These are phyloP conservation scores for Fusarium bactridioides DNA, from an alignment of 2,329 filamentous ascomycete species.

Conservation along the genomic window DNA sequence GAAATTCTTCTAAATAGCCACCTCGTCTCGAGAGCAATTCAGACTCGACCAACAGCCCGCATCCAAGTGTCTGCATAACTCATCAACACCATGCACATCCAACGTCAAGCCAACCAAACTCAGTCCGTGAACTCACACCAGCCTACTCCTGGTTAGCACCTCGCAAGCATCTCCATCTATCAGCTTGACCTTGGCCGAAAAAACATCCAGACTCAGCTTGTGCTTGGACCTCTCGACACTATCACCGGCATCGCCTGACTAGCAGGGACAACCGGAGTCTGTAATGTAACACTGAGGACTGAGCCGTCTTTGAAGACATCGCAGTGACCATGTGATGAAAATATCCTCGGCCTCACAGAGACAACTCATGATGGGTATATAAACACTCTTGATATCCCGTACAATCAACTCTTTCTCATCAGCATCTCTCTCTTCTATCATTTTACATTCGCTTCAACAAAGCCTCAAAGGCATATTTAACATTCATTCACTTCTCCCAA, in stretches of 20 bases:
- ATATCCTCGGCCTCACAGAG: not conserved
- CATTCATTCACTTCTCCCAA: conserved; percentile 5
- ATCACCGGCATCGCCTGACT: conserved; percentile 4
- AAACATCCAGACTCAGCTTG: conserved; percentile 5
- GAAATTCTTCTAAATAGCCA: not conserved
- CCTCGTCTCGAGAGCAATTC: not conserved
- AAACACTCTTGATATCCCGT: conserved; percentile 11
- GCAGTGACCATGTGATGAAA: not conserved
- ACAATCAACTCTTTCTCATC: conserved; percentile 13
- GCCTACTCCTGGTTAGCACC: conserved; percentile 14
- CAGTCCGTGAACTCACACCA: conserved; percentile 5
- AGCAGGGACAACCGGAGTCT: not conserved
- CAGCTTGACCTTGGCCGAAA: not conserved
- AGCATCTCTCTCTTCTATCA: conserved; percentile 9
- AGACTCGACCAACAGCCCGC: not conserved
- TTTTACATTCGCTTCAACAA: conserved; percentile 30
- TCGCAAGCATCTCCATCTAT: not conserved
- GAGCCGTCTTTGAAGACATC: not conserved
- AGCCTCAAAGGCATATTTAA: conserved; percentile 7
- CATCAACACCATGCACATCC: not conserved
- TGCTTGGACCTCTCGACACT: conserved; percentile 15
- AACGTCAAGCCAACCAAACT: not conserved
- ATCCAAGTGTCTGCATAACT: not conserved
- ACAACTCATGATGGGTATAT: conserved; percentile 13
- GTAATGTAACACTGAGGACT: not conserved